Evolutionary conservation across 129 eudicot species (phyloP).

Genomic region (Solidago caesia): DNA sequence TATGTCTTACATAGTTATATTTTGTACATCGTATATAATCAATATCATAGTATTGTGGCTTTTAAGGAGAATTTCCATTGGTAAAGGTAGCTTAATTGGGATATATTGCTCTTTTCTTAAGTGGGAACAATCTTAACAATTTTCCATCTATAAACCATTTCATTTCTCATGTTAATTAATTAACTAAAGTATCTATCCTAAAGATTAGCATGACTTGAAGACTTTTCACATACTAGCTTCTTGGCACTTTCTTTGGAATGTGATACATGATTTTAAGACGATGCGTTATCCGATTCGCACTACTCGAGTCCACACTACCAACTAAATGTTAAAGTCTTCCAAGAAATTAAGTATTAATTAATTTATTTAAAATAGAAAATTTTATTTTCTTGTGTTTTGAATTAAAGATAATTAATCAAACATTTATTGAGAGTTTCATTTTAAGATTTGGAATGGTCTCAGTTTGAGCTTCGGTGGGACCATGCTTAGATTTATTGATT

Average conservation of each 20-base stretch:
- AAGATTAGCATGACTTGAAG: background rate
- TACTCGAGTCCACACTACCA: background rate
- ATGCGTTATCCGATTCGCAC: background rate
- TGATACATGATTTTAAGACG: background rate
- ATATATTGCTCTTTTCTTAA: background rate
- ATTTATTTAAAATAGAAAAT: background rate
- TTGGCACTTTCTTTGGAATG: background rate
- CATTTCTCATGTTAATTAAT: background rate
- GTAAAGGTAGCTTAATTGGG: background rate
- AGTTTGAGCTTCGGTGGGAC: too few relatives aligned
- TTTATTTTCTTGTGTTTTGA: too few relatives aligned
- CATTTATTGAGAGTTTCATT: too few relatives aligned
- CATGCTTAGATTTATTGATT: too few relatives aligned
- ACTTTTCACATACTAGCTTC: background rate
- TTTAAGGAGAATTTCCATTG: background rate
- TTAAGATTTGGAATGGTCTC: too few relatives aligned
- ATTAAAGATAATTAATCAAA: too few relatives aligned
- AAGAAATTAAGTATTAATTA: background rate
- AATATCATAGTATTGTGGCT: background rate
- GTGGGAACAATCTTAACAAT: background rate
- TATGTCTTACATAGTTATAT: too few relatives aligned
- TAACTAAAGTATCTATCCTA: background rate
- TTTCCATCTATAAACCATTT: background rate
- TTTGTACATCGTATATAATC: too few relatives aligned
- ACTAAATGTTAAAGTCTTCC: background rate